Percentiles rank a stretch among this genome's conserved stretches.
phyloP scores from a whole-genome alignment of 2,329 filamentous ascomycete genomes.

The Didymella sp. region DNA sequence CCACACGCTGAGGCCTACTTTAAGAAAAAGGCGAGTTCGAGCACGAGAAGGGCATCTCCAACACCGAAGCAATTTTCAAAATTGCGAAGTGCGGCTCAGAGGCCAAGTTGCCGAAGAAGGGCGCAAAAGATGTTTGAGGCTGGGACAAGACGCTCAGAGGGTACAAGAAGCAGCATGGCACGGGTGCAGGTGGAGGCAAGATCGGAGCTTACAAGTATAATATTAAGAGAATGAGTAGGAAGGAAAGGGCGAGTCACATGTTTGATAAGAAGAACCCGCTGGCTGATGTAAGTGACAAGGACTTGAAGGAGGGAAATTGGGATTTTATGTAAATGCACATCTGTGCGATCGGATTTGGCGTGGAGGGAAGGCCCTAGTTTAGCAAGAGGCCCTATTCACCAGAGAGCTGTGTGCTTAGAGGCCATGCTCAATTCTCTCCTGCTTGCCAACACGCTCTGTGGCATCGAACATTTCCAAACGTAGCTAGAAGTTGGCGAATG shows the following conservation, averaged over 20 bases:
- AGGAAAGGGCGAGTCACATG: conserved; percentile 17
- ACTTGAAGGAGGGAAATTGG: conserved; percentile 14
- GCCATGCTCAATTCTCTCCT: background rate
- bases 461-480: too few relatives aligned
- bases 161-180: background rate
- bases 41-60: background rate
- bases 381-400: background rate
- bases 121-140: background rate
- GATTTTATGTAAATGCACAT: conserved; percentile 2
- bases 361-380: background rate
- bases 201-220: conserved; percentile 22
- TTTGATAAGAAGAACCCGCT: conserved; percentile 22
- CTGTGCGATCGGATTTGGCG: background rate
- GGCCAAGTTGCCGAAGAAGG: background rate
- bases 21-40: background rate
- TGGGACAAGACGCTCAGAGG: background rate
- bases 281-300: conserved; percentile 16
- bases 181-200: background rate
- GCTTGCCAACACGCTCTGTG: too few relatives aligned
- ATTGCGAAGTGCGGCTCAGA: background rate
- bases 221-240: conserved; percentile 24
- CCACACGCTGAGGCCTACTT: background rate
- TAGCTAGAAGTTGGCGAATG: too few relatives aligned
- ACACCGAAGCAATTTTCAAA: background rate
- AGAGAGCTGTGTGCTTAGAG: too few relatives aligned